Evolutionary conservation across 208 protist genomes (phyloP), one percentile per base, ranked within the genome.

Genomic region (Acanthamoeba healyi): DNA sequence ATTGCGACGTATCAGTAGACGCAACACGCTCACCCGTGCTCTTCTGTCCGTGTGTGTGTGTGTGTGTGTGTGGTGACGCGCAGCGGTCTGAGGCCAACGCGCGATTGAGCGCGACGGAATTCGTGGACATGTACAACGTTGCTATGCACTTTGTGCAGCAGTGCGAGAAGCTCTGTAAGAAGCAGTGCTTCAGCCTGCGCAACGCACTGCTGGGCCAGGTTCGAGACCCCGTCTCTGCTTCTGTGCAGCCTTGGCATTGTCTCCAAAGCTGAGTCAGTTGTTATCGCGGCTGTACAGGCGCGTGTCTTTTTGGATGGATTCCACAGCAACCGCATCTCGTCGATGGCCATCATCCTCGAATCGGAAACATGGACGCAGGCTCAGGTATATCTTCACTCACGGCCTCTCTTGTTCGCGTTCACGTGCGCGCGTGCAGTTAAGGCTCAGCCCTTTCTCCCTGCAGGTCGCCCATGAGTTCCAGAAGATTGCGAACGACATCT

Each of bases 381-480:
- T 1, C 40, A 93, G 63, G 72, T 82, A 79, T 44, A 40, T 88
- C 38, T 26, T 88, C 72, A 38, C 26, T 15, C 44, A 4, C 19
- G 15, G 15, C 46, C 46, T 51, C 6, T 51, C 19, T 51, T 51
- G 7, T 17, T 51, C 6, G 1, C 5, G 19, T 51, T 51, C 19
- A 17, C 44, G 44, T 49, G 44, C 44, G 44, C 4, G 7, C 44
- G 44, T 49, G 44, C 44, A 12, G 44, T n/a, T n/a, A n/a, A n/a
- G n/a, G n/a, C n/a, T n/a, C n/a, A n/a, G n/a, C n/a, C n/a, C n/a
- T n/a, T n/a, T n/a, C n/a, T n/a, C n/a, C n/a, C n/a, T n/a, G 61
- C 40, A 92, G 54, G 92, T 94, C 3, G 77, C 92, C 26, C 46
- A 49, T 9, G 92, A 94, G 29, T 94, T 90, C 89, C 92, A 94